A percentile compares a stretch with the other conserved stretches of the same genome.
Evolutionary conservation across 768 basidiomycete genomes (phyloP).

Genomic region (Fibroporia radiculosa): DNA sequence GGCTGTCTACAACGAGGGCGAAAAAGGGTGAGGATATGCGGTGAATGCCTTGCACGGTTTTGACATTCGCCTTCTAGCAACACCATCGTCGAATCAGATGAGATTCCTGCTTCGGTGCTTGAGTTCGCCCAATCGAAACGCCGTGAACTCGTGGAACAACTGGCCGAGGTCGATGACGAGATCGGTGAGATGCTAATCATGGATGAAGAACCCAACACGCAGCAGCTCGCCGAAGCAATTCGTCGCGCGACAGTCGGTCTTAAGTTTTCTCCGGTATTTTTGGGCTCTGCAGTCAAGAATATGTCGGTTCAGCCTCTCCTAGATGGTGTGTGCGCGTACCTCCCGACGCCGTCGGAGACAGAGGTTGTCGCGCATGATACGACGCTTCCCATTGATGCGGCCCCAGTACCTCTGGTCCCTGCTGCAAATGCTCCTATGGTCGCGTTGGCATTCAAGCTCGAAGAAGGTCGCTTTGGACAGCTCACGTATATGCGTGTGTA

Average conservation of each 20-base stretch:
- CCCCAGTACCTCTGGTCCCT: conserved; percentile 70
- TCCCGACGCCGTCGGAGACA: conserved; percentile 81
- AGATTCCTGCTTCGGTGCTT: conserved; percentile 73
- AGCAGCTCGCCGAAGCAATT: conserved; percentile 76
- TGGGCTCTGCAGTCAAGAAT: conserved; percentile 97
- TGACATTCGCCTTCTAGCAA: conserved; percentile 35
- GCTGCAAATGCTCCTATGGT: conserved; percentile 85
- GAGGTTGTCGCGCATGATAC: conserved; percentile 80
- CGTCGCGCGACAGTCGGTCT: conserved; percentile 82
- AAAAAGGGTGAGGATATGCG: conserved; percentile 67
- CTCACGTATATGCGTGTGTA: conserved; percentile 98
- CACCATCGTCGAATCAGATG: conserved; percentile 72
- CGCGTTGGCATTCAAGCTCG: conserved; percentile 95
- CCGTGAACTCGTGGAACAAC: conserved; percentile 84
- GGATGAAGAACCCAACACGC: conserved; percentile 67
- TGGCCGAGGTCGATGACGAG: conserved; percentile 94
- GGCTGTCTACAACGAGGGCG: conserved; percentile 88
- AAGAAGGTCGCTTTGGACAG: conserved; percentile 96
- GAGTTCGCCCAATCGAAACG: conserved; percentile 80
- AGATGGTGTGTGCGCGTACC: conserved; percentile 92
- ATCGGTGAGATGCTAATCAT: conserved; percentile 88
- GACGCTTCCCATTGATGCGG: conserved; percentile 51
- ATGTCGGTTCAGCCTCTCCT: conserved; percentile 90
- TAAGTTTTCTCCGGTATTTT: conserved; percentile 93
- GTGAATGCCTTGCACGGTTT: background rate